These are phyloP conservation scores for Colletotrichum liaoningense DNA, from an alignment of 2,329 filamentous ascomycete species.

Conservation along the genomic window DNA sequence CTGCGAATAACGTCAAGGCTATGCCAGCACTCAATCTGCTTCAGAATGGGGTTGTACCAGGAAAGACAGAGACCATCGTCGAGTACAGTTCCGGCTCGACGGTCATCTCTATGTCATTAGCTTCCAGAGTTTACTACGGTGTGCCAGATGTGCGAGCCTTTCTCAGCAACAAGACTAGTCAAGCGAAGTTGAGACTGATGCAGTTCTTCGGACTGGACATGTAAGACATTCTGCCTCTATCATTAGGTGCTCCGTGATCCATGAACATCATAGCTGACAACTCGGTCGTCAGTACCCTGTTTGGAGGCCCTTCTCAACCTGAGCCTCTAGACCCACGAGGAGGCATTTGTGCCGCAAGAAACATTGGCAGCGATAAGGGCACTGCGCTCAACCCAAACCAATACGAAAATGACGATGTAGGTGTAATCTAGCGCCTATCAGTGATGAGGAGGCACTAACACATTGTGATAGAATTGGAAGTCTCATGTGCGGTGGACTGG, in stretches of 20 bases:
- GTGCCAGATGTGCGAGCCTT: slow-evolving; percentile 65
- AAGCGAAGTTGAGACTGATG: slow-evolving; percentile 65
- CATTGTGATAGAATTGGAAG: slow-evolving; percentile 57
- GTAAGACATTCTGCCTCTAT: slow-evolving; percentile 41
- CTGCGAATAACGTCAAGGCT: slow-evolving; percentile 73
- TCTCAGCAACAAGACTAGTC: slow-evolving; percentile 68
- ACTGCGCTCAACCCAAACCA: slow-evolving; percentile 64
- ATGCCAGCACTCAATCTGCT: slow-evolving; percentile 69
- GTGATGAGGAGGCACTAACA: background rate
- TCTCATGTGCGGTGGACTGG: slow-evolving; percentile 70
- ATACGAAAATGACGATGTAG: slow-evolving; percentile 62
- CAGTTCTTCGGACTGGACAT: slow-evolving; percentile 69
- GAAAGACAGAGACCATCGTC: slow-evolving; percentile 63
- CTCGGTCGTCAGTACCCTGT: slow-evolving; percentile 56
- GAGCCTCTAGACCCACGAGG: slow-evolving; percentile 65
- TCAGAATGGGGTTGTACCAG: slow-evolving; percentile 50
- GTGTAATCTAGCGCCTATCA: background rate
- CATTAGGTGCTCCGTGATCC: background rate
- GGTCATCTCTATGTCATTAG: slow-evolving; percentile 69
- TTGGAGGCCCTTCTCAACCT: slow-evolving; percentile 69
- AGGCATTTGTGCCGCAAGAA: slow-evolving; percentile 60
- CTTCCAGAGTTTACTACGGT: slow-evolving; percentile 62
- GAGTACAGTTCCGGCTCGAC: slow-evolving; percentile 74
- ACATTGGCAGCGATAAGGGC: slow-evolving; percentile 53
- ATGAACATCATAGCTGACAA: background rate